Evolutionary conservation across 73 alveolate genomes (phyloP), one percentile per base, ranked within the genome.

Genomic region (Durusdinium trenchii): DNA sequence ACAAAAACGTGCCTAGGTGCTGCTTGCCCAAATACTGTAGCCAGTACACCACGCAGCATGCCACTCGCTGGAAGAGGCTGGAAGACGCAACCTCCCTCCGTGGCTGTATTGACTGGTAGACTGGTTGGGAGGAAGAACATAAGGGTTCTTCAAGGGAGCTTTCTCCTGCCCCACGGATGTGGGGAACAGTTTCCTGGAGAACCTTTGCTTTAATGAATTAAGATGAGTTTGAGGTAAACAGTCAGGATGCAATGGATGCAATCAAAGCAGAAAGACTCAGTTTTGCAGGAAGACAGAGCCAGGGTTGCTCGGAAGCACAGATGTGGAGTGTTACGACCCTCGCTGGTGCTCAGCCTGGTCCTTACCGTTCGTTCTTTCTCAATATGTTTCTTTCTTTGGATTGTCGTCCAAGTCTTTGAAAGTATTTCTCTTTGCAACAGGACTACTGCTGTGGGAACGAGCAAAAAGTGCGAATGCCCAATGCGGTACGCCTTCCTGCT

Each of bases 51-150:
- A 89, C 96, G 35, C 32, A 69, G 50, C 96, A 89, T 48, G 50
- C 86, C 86, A 89, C 86, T 48, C 96, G 96, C 86, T 89, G 96
- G 96, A 89, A 69, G 96, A 89, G 96, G 96, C 60, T 48, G 36
- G 61, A 62, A 48, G 38, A 76, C 28, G 12, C 26, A 36, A 76
- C 42, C 10, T 28, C 43, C n/a, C n/a, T n/a, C n/a, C n/a, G n/a
- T n/a, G n/a, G n/a, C n/a, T n/a, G n/a, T n/a, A n/a, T n/a, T n/a
- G n/a, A n/a, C n/a, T n/a, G n/a, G n/a, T n/a, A n/a, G n/a, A n/a
- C n/a, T n/a, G n/a, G n/a, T n/a, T n/a, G n/a, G n/a, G n/a, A n/a
- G n/a, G n/a, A n/a, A n/a, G n/a, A n/a, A n/a, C n/a, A n/a, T n/a
- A n/a, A n/a, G n/a, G n/a, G n/a, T n/a, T n/a, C n/a, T n/a, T n/a